These are phyloP conservation scores for Coprinopsis sp. DNA, from an alignment of 768 basidiomycete species.

Conservation along the genomic window DNA sequence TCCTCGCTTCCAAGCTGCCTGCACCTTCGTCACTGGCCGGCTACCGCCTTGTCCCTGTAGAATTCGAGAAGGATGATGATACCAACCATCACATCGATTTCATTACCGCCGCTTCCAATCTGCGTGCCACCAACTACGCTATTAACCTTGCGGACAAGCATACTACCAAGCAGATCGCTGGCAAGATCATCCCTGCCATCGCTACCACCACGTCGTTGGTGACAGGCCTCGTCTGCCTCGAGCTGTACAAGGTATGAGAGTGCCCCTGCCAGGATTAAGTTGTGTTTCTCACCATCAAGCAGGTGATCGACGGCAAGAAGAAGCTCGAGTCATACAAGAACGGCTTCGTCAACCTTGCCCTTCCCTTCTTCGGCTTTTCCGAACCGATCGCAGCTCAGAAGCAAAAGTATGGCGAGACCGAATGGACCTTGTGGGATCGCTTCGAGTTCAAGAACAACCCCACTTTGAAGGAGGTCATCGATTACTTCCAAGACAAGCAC, in stretches of 20 bases:
- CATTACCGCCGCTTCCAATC: slow-evolving; percentile 95
- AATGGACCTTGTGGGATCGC: slow-evolving; percentile 99
- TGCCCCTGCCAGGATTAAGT: neutral
- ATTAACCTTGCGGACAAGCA: slow-evolving; percentile 86
- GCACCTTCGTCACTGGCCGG: slow-evolving; percentile 89
- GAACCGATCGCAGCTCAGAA: slow-evolving; percentile 91
- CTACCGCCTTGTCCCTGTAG: slow-evolving; percentile 92
- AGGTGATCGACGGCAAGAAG: slow-evolving; percentile 95
- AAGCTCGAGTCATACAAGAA: slow-evolving; percentile 97
- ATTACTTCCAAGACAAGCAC: slow-evolving; percentile 81
- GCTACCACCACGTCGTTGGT: slow-evolving; percentile 97
- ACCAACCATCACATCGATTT: slow-evolving; percentile 98
- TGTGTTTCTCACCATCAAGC: neutral
- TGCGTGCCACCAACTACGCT: slow-evolving; percentile 92
- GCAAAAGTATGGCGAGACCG: slow-evolving; percentile 79
- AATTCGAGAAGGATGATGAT: slow-evolving; percentile 99
- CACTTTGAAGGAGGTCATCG: slow-evolving; percentile 77
- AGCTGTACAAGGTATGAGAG: slow-evolving; percentile 83
- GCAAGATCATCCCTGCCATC: slow-evolving; percentile 99
- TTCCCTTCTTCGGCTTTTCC: slow-evolving; percentile 99
- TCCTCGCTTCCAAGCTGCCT: slow-evolving; percentile 68
- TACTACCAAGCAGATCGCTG: slow-evolving; percentile 94
- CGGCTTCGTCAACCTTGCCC: slow-evolving; percentile 93
- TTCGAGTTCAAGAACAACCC: slow-evolving; percentile 91
- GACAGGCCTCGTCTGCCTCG: slow-evolving; percentile 92